These are phyloP conservation scores for Paecilomyces sp. DNA, from an alignment of 2,329 filamentous ascomycete genomes.

Conservation along the genomic window DNA sequence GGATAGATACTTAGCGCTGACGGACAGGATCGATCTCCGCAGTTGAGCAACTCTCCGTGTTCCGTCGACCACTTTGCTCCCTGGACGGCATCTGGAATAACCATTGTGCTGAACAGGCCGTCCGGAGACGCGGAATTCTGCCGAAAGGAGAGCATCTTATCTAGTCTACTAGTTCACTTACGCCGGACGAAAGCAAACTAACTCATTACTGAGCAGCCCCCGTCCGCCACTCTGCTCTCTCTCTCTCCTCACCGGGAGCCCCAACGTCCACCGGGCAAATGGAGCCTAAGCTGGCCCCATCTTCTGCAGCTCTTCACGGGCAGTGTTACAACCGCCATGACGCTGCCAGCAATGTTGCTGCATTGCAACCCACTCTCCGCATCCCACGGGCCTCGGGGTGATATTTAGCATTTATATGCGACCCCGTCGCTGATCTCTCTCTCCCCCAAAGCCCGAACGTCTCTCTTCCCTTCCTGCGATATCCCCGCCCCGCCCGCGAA, in stretches of 20 bases:
- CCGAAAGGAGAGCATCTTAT: neutral
- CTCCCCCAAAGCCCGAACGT: neutral
- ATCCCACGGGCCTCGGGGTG: neutral
- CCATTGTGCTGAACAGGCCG: neutral
- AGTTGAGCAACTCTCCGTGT: neutral
- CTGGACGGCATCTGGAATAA: neutral
- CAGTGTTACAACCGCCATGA: neutral
- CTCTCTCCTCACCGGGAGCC: neutral
- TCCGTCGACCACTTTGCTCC: neutral
- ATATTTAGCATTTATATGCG: neutral
- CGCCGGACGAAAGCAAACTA: neutral
- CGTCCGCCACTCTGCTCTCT: neutral
- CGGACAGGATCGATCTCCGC: neutral
- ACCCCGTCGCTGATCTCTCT: neutral
- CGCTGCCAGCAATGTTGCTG: neutral
- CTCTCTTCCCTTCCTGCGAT: neutral
- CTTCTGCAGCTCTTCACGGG: neutral
- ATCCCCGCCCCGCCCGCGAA: neutral
- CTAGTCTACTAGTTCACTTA: neutral
- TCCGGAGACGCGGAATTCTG: neutral
- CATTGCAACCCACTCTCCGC: neutral
- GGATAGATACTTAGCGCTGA: neutral
- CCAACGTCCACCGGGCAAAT: slow-evolving; percentile 6
- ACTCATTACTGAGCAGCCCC: neutral
- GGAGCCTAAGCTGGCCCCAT: slow-evolving; percentile 3